Evolutionary conservation across 1,284 basidiomycete genomes (phyloP).

Genomic region (Ceratorhiza oryzae-sativae): DNA sequence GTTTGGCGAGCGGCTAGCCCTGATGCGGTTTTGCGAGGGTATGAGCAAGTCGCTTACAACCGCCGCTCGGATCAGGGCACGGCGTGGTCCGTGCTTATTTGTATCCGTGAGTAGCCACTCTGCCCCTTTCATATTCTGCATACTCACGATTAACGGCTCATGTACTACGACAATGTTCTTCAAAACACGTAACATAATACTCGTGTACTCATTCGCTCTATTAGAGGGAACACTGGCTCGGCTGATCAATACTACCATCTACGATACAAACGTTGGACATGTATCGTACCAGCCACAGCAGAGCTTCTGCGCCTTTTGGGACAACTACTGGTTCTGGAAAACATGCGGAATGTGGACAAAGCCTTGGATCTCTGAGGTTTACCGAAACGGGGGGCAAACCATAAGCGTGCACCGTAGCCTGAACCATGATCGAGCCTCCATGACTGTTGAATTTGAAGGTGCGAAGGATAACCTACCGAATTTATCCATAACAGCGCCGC

Average conservation of each 20-base stretch:
- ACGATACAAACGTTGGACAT: slow-evolving; percentile 8
- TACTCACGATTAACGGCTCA: background rate
- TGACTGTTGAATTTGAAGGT: slow-evolving; percentile 25
- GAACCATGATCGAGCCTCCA: background rate
- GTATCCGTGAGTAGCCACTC: background rate
- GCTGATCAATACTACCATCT: slow-evolving; percentile 16
- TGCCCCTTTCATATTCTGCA: background rate
- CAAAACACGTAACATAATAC: background rate
- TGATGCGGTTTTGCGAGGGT: too few species aligned
- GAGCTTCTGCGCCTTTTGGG: background rate
- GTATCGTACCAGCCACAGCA: slow-evolving; percentile 5
- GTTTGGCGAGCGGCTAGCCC: too few species aligned
- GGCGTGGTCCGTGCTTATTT: background rate
- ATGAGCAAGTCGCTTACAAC: too few species aligned
- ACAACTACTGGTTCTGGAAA: slow-evolving; percentile 8
- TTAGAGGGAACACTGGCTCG: background rate
- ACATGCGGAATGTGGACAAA: background rate
- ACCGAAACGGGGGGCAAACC: background rate
- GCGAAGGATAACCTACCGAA: background rate
- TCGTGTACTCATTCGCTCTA: background rate
- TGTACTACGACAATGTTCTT: background rate
- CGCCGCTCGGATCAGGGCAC: background rate
- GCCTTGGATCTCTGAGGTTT: slow-evolving; percentile 1
- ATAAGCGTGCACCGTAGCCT: slow-evolving; percentile 6
- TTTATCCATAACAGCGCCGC: background rate